Base-by-base conservation (phyloP, 176 grass and related monocot genomes). In the Coix lacrymajobi region DNA sequence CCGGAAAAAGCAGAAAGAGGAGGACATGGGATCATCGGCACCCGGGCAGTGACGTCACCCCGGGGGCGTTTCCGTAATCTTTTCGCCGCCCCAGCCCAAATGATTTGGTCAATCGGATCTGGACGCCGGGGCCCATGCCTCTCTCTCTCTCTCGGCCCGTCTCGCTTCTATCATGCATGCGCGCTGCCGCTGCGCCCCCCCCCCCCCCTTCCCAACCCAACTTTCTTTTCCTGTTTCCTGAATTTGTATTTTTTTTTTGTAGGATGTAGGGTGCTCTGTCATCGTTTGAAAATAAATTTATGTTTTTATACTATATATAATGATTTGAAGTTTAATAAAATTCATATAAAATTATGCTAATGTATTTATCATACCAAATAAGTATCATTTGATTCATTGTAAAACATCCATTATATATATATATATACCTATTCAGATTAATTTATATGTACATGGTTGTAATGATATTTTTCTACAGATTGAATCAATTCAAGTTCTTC, bases 91-190 rank as follows among this genome's bases (percentile, higher is more conserved):
- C 61, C 26, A 15, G 0, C 8, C 7, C 83, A 81, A 85, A 89
- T 85, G 83, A 85, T 89, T 85, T 81, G 87, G 83, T 81, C 78
- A 85, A 89, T 89, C 87, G 71, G 83, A 89, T 89, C 83, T 89
- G 87, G 54, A 81, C 87, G 1, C 14, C 11, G 25, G 83, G 87
- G 78, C 83, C 82, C 82, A 33, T 69, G 3, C 11, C 57, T 43
- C 24, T 54, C 76, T n/a, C 39, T 14, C 70, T 11, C 28, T 20
- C 52, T 10, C 32, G n/a, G n/a, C n/a, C n/a, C n/a, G 16, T 34
- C 36, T 62, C 54, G 14, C 74, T 41, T 54, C 10, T 49, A 74
- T 74, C 66, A 88, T 58, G 73, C 57, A 22, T 11, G 15, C 31
- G 26, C 11, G 11, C 54, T n/a, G n/a, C 20, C 11, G 40, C 40